A percentile compares a stretch with the other conserved stretches of the same genome.
phyloP scores from a whole-genome alignment of 1,284 basidiomycete species.

The Ceratobasidium sp. region DNA sequence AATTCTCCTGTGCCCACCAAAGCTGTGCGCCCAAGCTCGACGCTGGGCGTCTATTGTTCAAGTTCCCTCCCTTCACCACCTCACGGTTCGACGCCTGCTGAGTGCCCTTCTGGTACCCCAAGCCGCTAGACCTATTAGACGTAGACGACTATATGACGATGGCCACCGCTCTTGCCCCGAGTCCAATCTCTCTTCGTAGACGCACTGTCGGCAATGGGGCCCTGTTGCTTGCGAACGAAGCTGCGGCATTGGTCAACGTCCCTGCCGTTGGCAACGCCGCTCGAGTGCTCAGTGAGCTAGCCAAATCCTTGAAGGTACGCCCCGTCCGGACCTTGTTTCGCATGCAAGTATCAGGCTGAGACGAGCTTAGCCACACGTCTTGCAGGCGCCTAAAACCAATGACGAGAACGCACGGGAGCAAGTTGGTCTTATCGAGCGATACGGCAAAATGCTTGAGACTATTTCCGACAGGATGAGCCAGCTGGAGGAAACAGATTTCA shows the following conservation, averaged over 20 bases:
- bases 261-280: background rate
- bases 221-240: background rate
- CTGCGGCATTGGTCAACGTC: slow-evolving; percentile 1
- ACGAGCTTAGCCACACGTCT: background rate
- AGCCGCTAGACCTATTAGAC: too few species aligned
- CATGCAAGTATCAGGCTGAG: background rate
- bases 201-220: background rate
- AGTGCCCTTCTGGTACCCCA: too few species aligned
- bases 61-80: too few species aligned
- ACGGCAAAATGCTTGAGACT: background rate
- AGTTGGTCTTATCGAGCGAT: background rate
- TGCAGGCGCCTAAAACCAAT: slow-evolving; percentile 10
- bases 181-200: background rate
- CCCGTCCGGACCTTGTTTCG: background rate
- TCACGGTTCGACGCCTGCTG: too few species aligned
- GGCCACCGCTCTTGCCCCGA: slow-evolving; percentile 53
- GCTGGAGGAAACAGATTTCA: background rate
- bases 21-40: too few species aligned
- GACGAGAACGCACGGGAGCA: background rate
- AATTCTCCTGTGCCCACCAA: too few species aligned
- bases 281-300: background rate
- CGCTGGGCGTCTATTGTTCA: too few species aligned
- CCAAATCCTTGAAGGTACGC: background rate
- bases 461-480: background rate
- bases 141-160: background rate